Conservation (phyloP, 75 land plant species). For the Ceratopteris richardii region DNA sequence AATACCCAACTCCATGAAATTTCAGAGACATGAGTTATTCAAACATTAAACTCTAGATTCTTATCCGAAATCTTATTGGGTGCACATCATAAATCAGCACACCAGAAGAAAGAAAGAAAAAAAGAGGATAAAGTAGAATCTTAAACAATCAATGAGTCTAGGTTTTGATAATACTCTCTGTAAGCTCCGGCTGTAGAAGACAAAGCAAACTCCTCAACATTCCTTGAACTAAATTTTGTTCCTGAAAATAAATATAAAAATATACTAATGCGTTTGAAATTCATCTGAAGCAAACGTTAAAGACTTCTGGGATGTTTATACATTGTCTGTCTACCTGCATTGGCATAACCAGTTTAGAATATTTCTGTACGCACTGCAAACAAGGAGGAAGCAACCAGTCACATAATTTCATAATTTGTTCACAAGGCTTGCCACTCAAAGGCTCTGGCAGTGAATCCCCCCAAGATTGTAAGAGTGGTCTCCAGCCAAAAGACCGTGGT, state of each 20-base stretch:
- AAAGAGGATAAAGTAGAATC: too few relatives aligned
- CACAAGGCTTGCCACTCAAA: slow-evolving; percentile 12
- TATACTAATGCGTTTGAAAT: too few relatives aligned
- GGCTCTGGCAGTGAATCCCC: slow-evolving; percentile 16
- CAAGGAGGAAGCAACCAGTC: slow-evolving; percentile 25
- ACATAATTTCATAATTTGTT: slow-evolving; percentile 14
- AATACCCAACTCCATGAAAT: too few relatives aligned
- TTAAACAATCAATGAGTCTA: too few relatives aligned
- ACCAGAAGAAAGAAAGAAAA: too few relatives aligned
- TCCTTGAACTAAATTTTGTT: slow-evolving; percentile 24
- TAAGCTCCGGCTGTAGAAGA: slow-evolving; percentile 17
- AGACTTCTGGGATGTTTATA: neutral
- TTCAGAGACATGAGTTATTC: too few relatives aligned
- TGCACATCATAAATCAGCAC: too few relatives aligned
- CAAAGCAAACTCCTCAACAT: slow-evolving; percentile 12
- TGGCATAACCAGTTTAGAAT: slow-evolving; percentile 14
- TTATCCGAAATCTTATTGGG: too few relatives aligned
- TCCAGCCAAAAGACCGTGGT: slow-evolving; percentile 20
- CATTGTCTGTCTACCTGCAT: slow-evolving; percentile 18
- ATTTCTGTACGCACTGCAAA: slow-evolving; percentile 20
- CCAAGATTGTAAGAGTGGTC: slow-evolving; percentile 19
- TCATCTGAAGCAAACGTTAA: too few relatives aligned
- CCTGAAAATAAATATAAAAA: slow-evolving; percentile 12
- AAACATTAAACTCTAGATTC: too few relatives aligned
- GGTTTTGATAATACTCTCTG: slow-evolving; percentile 16